These are phyloP conservation scores for Pichia sp. DNA, from an alignment of 1,139 yeast genomes.

Conservation along the genomic window DNA sequence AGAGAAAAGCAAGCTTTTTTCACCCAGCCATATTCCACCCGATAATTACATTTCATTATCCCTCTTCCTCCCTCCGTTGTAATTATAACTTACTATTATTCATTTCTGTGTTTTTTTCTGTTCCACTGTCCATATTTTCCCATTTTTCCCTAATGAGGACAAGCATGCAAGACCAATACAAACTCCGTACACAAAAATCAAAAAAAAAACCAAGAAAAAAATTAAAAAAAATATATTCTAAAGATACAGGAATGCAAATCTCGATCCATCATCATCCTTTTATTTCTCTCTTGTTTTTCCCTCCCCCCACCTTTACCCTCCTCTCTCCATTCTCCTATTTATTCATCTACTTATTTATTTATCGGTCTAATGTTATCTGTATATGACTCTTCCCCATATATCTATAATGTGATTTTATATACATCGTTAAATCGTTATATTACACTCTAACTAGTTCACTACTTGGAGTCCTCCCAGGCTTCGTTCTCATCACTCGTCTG, in stretches of 20 bases:
- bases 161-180: not conserved
- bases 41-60: too few relatives aligned
- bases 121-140: not conserved
- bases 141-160: not conserved
- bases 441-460: not conserved
- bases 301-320: too few relatives aligned
- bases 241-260: not conserved
- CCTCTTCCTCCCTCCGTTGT: not conserved
- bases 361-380: not conserved
- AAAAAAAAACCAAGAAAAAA: too few relatives aligned
- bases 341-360: slow-evolving; percentile 8
- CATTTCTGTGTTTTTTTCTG: slow-evolving; percentile 1
- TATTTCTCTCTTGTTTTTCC: not conserved
- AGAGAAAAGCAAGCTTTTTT: not conserved
- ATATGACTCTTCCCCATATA: not conserved
- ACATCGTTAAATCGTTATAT: not conserved
- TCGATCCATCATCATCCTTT: not conserved
- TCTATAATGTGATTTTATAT: not conserved
- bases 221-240: not conserved
- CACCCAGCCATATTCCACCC: not conserved
- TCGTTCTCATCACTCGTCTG: slow-evolving; percentile 13
- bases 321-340: slow-evolving; percentile 6
- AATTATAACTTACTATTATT: slow-evolving; percentile 3
- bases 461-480: too few relatives aligned
- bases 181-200: not conserved